A percentile compares a stretch with the other conserved stretches of the same genome.
Conservation (phyloP, 805 yeast species). For the Cyberlindnera meyerae region DNA sequence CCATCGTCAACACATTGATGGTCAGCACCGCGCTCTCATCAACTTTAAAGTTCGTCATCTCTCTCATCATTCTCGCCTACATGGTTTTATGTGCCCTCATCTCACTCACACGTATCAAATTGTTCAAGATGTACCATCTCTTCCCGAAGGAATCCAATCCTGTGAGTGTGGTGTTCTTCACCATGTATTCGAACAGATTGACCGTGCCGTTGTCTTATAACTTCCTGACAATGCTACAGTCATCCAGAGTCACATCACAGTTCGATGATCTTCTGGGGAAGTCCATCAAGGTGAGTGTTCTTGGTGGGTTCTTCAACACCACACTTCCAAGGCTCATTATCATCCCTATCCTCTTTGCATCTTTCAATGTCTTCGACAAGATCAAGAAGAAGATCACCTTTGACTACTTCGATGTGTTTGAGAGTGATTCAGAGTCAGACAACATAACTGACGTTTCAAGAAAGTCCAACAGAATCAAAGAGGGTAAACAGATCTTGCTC, state of each 20-base stretch:
- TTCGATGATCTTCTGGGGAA: slow-evolving; percentile 74
- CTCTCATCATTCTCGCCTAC: slow-evolving; percentile 45
- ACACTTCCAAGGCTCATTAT: slow-evolving; percentile 71
- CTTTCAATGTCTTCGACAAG: slow-evolving; percentile 63
- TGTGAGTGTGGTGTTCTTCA: slow-evolving; percentile 69
- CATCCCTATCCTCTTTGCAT: slow-evolving; percentile 62
- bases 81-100: slow-evolving; percentile 66
- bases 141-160: slow-evolving; percentile 70
- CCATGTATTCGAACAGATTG: slow-evolving; percentile 74
- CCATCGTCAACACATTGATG: slow-evolving; percentile 52
- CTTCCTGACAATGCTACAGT: slow-evolving; percentile 56
- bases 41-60: slow-evolving; percentile 32
- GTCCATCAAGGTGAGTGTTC: slow-evolving; percentile 68
- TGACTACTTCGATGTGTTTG: slow-evolving; percentile 33
- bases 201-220: slow-evolving; percentile 81
- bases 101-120: slow-evolving; percentile 59
- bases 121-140: slow-evolving; percentile 74
- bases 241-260: slow-evolving; percentile 41
- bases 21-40: slow-evolving; percentile 27
- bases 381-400: slow-evolving; percentile 33
- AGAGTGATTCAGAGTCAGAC: slow-evolving; percentile 34
- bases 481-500: slow-evolving; percentile 23
- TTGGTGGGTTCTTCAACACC: slow-evolving; percentile 67
- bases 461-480: slow-evolving; percentile 18
- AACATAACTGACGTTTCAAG: slow-evolving; percentile 16